Percentiles rank a stretch among this genome's conserved stretches.
Evolutionary conservation across 768 basidiomycete genomes (phyloP).

Genomic region (Mycena venus): DNA sequence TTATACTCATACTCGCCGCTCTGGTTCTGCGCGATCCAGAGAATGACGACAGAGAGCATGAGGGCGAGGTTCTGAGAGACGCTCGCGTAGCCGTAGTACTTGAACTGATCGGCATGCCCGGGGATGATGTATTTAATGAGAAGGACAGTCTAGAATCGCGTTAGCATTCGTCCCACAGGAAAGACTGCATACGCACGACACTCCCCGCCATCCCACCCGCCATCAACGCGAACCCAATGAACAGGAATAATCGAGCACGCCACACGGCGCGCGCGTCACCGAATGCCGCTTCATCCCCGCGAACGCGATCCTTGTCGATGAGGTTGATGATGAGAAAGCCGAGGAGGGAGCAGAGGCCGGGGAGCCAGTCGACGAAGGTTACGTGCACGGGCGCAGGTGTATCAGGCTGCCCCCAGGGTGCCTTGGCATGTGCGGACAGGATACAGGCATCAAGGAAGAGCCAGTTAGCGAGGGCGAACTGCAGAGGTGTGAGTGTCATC

Average conservation of each 20-base stretch:
- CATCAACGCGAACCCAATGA: constrained; percentile 97
- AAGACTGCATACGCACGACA: constrained; percentile 71
- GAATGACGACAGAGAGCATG: constrained; percentile 87
- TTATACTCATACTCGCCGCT: constrained; percentile 95
- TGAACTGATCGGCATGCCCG: constrained; percentile 79
- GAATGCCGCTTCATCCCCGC: constrained; percentile 79
- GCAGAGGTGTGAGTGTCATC: background rate
- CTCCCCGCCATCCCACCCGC: constrained; percentile 98
- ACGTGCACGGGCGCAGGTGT: constrained; percentile 79
- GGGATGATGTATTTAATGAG: constrained; percentile 91
- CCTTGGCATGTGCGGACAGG: constrained; percentile 86
- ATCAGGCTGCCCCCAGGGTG: constrained; percentile 80
- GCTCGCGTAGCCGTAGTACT: constrained; percentile 94
- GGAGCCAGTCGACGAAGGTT: constrained; percentile 96
- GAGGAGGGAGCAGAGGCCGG: constrained; percentile 91
- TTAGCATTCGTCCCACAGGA: background rate
- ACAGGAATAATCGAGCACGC: constrained; percentile 91
- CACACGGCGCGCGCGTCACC: constrained; percentile 90
- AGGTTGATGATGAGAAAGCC: constrained; percentile 94
- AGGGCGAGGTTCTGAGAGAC: constrained; percentile 93
- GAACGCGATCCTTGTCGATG: constrained; percentile 93
- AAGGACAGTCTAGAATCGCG: constrained; percentile 74
- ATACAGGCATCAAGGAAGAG: constrained; percentile 94
- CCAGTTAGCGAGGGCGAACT: constrained; percentile 98
- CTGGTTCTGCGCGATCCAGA: constrained; percentile 93